These are phyloP conservation scores for Cladochytrium tenue DNA, from an alignment of 371 early-diverging fungal species.

Conservation along the genomic window DNA sequence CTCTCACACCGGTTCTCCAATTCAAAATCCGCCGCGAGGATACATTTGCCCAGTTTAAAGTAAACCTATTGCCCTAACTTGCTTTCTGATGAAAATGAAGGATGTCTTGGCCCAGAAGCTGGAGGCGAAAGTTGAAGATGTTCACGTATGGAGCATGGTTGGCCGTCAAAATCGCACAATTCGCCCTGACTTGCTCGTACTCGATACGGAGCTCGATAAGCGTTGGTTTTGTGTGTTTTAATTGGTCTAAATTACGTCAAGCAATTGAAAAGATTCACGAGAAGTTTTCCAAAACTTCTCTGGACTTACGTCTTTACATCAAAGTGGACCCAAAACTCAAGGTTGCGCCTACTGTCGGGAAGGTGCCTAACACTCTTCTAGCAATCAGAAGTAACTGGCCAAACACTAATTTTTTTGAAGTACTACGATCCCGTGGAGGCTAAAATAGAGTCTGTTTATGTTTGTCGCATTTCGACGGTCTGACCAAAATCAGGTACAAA, in stretches of 20 bases:
- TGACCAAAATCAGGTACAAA: slow-evolving; percentile 44
- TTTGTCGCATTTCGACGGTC: neutral
- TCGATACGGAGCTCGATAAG: slow-evolving; percentile 29
- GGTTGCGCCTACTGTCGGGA: neutral
- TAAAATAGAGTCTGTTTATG: slow-evolving; percentile 59
- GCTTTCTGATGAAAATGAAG: neutral
- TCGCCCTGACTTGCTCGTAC: slow-evolving; percentile 73
- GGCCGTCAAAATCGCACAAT: slow-evolving; percentile 82
- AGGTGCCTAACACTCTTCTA: neutral
- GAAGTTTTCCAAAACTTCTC: slow-evolving; percentile 36
- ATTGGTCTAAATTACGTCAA: too few relatives aligned
- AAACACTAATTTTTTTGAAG: slow-evolving; percentile 74
- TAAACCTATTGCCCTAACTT: slow-evolving; percentile 3
- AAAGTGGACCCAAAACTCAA: slow-evolving; percentile 36
- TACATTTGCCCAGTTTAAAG: slow-evolving; percentile 59
- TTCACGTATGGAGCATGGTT: slow-evolving; percentile 84
- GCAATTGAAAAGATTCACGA: slow-evolving; percentile 50
- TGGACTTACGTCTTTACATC: slow-evolving; percentile 56
- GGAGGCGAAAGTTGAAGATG: slow-evolving; percentile 49
- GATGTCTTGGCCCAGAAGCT: slow-evolving; percentile 49
- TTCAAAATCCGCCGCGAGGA: slow-evolving; percentile 63
- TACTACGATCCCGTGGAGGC: slow-evolving; percentile 74
- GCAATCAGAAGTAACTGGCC: slow-evolving; percentile 1
- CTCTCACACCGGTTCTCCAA: slow-evolving; percentile 26
- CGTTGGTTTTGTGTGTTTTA: slow-evolving; percentile 34